phyloP scores from a whole-genome alignment of 179 eudicot species.

The Camellia oleifera region DNA sequence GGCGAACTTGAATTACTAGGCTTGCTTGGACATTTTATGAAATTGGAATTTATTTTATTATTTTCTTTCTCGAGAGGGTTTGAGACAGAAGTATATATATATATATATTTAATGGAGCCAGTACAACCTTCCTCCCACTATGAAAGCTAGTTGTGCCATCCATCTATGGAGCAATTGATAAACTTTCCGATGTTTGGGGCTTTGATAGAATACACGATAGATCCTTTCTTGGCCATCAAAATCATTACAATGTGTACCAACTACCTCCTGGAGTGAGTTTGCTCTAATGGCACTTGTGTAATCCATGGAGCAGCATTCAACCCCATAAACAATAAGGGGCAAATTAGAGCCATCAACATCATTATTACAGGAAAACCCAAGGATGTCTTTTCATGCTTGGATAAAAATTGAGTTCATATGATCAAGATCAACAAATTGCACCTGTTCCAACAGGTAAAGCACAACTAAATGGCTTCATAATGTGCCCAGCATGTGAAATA shows the following conservation, averaged over 20 bases:
- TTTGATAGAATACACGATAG: background rate
- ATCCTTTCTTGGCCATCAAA: background rate
- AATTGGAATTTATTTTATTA: background rate
- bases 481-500: background rate
- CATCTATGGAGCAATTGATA: background rate
- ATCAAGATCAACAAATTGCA: too few relatives aligned
- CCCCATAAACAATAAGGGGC: too few relatives aligned
- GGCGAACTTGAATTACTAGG: background rate
- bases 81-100: background rate
- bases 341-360: too few relatives aligned
- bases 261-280: background rate
- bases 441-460: too few relatives aligned
- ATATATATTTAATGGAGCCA: background rate
- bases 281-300: background rate
- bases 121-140: background rate
- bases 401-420: background rate
- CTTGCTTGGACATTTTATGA: background rate
- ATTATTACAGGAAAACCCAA: too few relatives aligned
- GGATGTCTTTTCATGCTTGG: background rate
- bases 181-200: background rate
- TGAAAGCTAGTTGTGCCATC: constrained; percentile 1
- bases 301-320: too few relatives aligned
- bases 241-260: background rate
- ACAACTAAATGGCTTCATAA: background rate
- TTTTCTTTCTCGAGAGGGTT: background rate